Evolutionary conservation across 176 grass and related monocot species (phyloP), one percentile per base, ranked within the genome.

Genomic region (Triticum turgidum): DNA sequence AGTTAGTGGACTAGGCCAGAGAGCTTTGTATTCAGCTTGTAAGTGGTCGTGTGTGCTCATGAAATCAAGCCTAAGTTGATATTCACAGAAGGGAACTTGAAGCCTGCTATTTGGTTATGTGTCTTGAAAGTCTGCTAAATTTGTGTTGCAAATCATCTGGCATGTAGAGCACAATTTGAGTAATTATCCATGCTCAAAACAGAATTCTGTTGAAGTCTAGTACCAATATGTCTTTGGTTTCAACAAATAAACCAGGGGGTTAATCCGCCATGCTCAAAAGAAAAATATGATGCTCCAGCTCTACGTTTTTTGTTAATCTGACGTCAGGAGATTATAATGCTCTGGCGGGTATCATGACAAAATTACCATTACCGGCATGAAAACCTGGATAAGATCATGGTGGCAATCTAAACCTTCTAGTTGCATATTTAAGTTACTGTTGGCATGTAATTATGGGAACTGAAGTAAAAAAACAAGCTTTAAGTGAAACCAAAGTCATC

Each of bases 21-120:
- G 47, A 51, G 47, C 47, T 51, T 15, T 51, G 47, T 51, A 47
- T 15, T 51, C 24, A 75, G 22, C 72, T 75, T 47, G 11, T 13
- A 74, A 37, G 34, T 7, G 62, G 32, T 79, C 14, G 6, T 18
- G 13, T 64, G 37, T 80, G 77, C 59, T 44, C 25, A 54, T 37
- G 63, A 25, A 80, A 80, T 64, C 37, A 41, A 80, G 24, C 22
- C 78, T 66, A 79, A 79, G 15, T 44, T 47, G 39, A 80, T 80
- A 62, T 15, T 80, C 38, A 9, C 15, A 80, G 14, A 30, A 65
- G 38, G 61, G 35, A 80, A n/a, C 61, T 80, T 42, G 21, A 80
- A 29, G 37, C 78, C 78, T 80, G 77, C 58, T 44, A 80, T 42
- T 42, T 80, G 5, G 71, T 27, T 63, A 14, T 79, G 11, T 42